phyloP scores from a whole-genome alignment of 2,329 filamentous ascomycete species.

The Penicillium digitatum region DNA sequence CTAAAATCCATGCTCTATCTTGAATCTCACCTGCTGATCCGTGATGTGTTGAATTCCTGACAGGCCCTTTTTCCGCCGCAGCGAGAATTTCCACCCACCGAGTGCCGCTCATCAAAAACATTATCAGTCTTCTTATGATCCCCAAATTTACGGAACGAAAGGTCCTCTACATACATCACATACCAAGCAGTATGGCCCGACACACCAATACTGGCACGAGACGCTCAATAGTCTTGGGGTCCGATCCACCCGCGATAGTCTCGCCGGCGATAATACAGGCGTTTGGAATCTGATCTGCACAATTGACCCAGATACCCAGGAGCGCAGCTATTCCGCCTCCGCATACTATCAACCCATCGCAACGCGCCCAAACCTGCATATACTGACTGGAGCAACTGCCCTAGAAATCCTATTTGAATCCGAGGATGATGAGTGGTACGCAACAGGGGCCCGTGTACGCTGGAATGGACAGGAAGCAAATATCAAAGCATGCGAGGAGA shows the following conservation, averaged over 20 bases:
- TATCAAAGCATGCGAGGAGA: constrained; percentile 44
- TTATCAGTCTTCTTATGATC: constrained; percentile 21
- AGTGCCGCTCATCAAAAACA: constrained; percentile 23
- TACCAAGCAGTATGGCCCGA: constrained; percentile 23
- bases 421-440: neutral
- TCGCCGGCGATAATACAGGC: constrained; percentile 42
- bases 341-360: constrained; percentile 40
- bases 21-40: constrained; percentile 8
- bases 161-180: constrained; percentile 35
- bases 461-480: constrained; percentile 33
- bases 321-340: constrained; percentile 43
- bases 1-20: neutral
- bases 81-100: constrained; percentile 43
- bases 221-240: constrained; percentile 40
- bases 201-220: constrained; percentile 47
- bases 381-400: constrained; percentile 48
- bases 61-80: constrained; percentile 53
- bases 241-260: constrained; percentile 35
- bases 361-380: constrained; percentile 44
- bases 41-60: constrained; percentile 1
- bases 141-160: constrained; percentile 25
- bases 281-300: constrained; percentile 35
- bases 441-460: constrained; percentile 43
- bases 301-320: constrained; percentile 29
- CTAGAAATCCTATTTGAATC: constrained; percentile 45